A percentile compares a stretch with the other conserved stretches of the same genome.
Evolutionary conservation across 2,329 filamentous ascomycete genomes (phyloP).

Genomic region (Xylaria sp.): DNA sequence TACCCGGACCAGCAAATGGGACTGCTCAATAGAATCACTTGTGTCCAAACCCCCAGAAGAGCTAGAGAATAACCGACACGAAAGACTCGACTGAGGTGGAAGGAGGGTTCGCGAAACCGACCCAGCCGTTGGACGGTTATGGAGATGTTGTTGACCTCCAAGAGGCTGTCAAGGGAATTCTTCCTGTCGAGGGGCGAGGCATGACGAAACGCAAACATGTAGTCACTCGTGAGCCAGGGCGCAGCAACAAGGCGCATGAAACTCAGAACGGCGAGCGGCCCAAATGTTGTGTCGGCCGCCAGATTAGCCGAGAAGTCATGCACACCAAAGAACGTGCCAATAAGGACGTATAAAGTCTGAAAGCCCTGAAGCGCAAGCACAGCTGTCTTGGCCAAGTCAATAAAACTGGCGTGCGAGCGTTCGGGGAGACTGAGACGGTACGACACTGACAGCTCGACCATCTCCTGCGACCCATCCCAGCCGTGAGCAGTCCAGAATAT

Average conservation of each 20-base stretch:
- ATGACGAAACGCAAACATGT: background rate
- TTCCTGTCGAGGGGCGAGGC: background rate
- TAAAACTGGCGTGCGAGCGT: constrained; percentile 5
- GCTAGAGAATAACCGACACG: background rate
- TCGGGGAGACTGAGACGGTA: constrained; percentile 30
- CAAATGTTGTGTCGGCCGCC: background rate
- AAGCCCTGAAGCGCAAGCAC: constrained; percentile 35
- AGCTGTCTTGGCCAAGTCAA: constrained; percentile 31
- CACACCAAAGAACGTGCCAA: background rate
- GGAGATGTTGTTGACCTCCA: background rate
- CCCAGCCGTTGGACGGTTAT: background rate
- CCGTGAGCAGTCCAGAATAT: constrained; percentile 43
- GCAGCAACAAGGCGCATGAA: background rate
- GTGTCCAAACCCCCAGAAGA: background rate
- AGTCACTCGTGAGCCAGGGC: background rate
- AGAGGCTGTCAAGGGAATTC: background rate
- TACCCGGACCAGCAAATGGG: background rate
- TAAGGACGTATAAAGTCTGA: constrained; percentile 8
- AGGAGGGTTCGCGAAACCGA: background rate
- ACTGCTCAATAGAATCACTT: background rate
- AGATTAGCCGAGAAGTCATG: background rate
- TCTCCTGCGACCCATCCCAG: constrained; percentile 44
- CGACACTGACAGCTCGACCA: constrained; percentile 26
- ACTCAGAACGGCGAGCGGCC: background rate
- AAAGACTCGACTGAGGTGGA: background rate